phyloP scores from a whole-genome alignment of 495 filamentous ascomycete species.

The Usnea hakonensis region DNA sequence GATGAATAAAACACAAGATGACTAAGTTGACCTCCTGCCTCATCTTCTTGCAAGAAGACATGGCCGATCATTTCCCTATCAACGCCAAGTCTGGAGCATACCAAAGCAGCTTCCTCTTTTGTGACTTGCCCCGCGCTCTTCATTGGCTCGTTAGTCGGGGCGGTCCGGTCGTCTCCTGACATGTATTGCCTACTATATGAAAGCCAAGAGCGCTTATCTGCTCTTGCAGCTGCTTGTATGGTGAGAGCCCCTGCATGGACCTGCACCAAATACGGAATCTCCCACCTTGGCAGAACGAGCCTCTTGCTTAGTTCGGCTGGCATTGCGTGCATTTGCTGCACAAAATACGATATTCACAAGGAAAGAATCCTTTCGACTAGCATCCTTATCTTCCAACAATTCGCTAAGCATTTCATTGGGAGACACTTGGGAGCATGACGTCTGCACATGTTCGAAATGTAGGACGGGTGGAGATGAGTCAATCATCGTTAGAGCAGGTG shows the following conservation, averaged over 20 bases:
- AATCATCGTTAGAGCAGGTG: too few relatives aligned
- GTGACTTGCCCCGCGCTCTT: not conserved
- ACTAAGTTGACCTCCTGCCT: too few relatives aligned
- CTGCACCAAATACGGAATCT: not conserved
- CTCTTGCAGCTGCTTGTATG: not conserved
- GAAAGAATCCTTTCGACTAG: not conserved
- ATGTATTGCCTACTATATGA: not conserved
- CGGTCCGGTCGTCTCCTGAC: not conserved
- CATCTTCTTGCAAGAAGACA: too few relatives aligned
- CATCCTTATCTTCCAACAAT: not conserved
- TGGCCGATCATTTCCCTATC: too few relatives aligned
- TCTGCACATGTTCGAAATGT: too few relatives aligned
- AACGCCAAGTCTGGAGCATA: too few relatives aligned
- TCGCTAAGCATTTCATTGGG: too few relatives aligned
- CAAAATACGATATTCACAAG: not conserved
- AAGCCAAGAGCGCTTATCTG: not conserved
- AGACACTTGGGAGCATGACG: too few relatives aligned
- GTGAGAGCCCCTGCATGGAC: not conserved
- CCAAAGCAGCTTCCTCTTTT: not conserved
- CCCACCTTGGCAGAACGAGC: not conserved
- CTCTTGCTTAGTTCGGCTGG: not conserved
- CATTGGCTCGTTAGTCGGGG: not conserved
- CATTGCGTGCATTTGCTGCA: not conserved
- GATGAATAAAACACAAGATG: too few relatives aligned
- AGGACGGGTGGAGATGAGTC: too few relatives aligned